Conservation (phyloP, 2,329 filamentous ascomycete species). For the Ascosphaera apis region DNA sequence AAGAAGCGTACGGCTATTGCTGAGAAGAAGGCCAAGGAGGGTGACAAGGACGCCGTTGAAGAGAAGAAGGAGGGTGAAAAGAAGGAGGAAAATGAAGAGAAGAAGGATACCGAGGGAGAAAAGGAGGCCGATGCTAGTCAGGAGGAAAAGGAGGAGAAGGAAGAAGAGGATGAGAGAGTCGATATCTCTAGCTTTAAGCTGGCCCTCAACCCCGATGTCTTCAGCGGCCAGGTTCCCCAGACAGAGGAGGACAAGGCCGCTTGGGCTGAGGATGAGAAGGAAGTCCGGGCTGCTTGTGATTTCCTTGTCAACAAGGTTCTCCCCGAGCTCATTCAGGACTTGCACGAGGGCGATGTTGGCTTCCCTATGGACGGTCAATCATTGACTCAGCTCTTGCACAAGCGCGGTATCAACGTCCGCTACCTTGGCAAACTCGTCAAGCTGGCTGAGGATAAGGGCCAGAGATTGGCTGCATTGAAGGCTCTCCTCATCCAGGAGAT, state of each 20-base stretch:
- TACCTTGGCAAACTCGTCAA: constrained; percentile 74
- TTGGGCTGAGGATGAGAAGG: constrained; percentile 61
- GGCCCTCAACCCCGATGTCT: constrained; percentile 81
- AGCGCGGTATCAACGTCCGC: constrained; percentile 88
- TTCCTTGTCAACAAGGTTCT: constrained; percentile 58
- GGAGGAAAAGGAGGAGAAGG: constrained; percentile 20
- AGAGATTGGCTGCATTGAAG: constrained; percentile 53
- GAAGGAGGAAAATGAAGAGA: constrained; percentile 10
- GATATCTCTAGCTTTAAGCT: constrained; percentile 76
- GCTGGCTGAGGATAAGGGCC: constrained; percentile 41
- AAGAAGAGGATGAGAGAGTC: constrained; percentile 38
- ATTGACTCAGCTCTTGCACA: constrained; percentile 69
- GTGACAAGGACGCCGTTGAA: constrained; percentile 11
- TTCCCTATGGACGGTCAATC: constrained; percentile 98
- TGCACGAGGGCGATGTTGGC: constrained; percentile 78
- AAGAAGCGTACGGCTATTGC: constrained; percentile 30
- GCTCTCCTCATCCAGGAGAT: constrained; percentile 73
- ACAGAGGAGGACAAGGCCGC: constrained; percentile 75
- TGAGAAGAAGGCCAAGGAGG: constrained; percentile 14
- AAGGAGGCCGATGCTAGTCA: constrained; percentile 18
- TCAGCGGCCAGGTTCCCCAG: constrained; percentile 76
- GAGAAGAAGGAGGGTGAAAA: constrained; percentile 7
- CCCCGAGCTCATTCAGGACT: constrained; percentile 63
- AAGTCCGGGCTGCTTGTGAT: constrained; percentile 63
- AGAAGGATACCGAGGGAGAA: constrained; percentile 18